A percentile compares a stretch with the other conserved stretches of the same genome.
Evolutionary conservation across 768 basidiomycete genomes (phyloP).

Genomic region (Symmetrospora coprosmae): DNA sequence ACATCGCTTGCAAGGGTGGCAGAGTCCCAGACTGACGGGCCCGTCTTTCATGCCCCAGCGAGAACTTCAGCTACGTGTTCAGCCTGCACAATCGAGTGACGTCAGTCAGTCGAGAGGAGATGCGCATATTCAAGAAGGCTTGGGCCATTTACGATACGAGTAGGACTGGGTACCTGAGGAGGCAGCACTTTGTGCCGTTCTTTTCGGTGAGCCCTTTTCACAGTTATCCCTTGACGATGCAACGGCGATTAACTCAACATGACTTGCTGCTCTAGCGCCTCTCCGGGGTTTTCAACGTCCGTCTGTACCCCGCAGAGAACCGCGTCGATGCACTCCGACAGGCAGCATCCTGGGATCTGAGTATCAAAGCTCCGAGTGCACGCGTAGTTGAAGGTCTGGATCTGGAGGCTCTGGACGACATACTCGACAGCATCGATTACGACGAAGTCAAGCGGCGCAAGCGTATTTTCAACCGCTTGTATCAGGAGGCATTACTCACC

Average conservation of each 20-base stretch:
- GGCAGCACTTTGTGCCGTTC: conserved; percentile 57
- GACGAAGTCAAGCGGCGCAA: conserved; percentile 51
- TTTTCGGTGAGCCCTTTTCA: conserved; percentile 52
- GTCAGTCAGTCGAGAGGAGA: conserved; percentile 72
- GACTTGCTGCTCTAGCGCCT: conserved; percentile 45
- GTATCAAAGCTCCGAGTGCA: conserved; percentile 27
- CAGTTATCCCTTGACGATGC: neutral
- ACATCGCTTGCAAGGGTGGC: conserved; percentile 51
- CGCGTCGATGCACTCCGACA: conserved; percentile 50
- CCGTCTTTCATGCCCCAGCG: conserved; percentile 30
- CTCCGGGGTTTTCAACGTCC: conserved; percentile 72
- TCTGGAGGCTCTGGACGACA: conserved; percentile 47
- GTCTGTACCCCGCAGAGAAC: conserved; percentile 62
- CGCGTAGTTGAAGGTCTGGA: conserved; percentile 47
- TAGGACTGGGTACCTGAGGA: conserved; percentile 63
- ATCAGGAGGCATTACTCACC: conserved; percentile 69
- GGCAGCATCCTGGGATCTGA: neutral
- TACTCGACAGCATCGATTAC: conserved; percentile 55
- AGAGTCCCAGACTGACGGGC: conserved; percentile 45
- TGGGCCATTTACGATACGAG: conserved; percentile 75
- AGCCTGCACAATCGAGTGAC: conserved; percentile 69
- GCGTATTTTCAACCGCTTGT: conserved; percentile 57
- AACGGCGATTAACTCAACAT: too few relatives aligned
- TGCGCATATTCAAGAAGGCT: conserved; percentile 83
- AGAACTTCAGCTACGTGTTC: conserved; percentile 91